Base-by-base conservation (phyloP, 163 green algal genomes). In the Prototheca wickerhamii region DNA sequence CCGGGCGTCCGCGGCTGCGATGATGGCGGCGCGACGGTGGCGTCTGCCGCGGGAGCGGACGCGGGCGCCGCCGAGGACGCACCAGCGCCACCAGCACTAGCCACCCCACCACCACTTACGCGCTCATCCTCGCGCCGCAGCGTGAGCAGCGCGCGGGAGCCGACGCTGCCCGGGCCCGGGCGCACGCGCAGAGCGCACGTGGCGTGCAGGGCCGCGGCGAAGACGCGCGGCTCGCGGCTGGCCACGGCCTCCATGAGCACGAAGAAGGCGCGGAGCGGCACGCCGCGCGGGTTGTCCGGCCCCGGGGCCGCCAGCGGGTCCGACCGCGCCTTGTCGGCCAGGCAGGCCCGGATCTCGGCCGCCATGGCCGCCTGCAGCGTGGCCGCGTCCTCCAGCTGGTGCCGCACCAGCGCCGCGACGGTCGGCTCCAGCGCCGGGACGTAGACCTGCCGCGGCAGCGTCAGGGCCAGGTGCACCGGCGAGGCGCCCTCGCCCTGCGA, bases 331-430 rank as follows among this genome's bases (percentile, higher is more conserved):
- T 65, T 69, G 33, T 70, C 61, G 10, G 42, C 32, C 15, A 92
- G 55, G 25, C 69, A 73, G 58, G 67, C 68, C 25, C 78, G 74
- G 29, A 98, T 89, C 75, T 97, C 90, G 0, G 80, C 67, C 74
- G 96, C 91, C 91, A 98, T 96, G 61, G 84, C 89, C 37, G 62
- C 62, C 71, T 91, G 84, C 61, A 96, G 80, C 10, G 89, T 95
- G 42, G 68, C 63, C 2, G 82, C 77, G 71, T 98, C 91, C 70
- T 98, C 91, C 64, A 96, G 67, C 40, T 95, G 70, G 68, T 97
- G 84, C 3, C 87, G 78, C 53, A 98, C 70, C 15, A 97, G 75
- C 6, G 84, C 68, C 2, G 83, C 70, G 26, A 92, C 80, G 51
- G 80, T 61, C 1, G 76, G 61, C 73, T 97, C 86, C 25, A 87